A percentile compares a stretch with the other conserved stretches of the same genome.
Evolutionary conservation across 768 basidiomycete species (phyloP).

Genomic region (Podaxis sp.): DNA sequence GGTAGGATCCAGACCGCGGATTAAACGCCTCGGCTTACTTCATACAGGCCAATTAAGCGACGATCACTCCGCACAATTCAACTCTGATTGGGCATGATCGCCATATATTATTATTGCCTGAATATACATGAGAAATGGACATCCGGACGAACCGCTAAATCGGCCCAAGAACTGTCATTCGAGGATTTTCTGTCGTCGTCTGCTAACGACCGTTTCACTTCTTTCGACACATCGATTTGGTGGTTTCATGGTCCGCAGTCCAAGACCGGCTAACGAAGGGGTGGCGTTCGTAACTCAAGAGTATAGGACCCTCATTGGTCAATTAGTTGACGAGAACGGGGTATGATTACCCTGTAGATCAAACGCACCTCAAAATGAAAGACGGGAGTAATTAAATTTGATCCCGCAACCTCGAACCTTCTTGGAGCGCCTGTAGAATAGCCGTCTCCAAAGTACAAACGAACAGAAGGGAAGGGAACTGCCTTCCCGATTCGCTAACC

Average conservation of each 20-base stretch:
- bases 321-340: background rate
- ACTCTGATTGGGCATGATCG: background rate
- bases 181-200: background rate
- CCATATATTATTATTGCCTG: background rate
- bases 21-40: background rate
- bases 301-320: background rate
- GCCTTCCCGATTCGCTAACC: no score
- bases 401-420: no score
- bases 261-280: background rate
- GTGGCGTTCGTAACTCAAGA: background rate
- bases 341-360: no score
- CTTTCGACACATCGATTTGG: background rate
- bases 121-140: background rate
- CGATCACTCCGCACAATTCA: background rate
- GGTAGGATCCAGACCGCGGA: slow-evolving; percentile 6
- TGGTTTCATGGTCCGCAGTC: background rate
- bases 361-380: no score
- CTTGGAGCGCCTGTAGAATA: no score
- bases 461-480: no score
- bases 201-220: background rate
- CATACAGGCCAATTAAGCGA: background rate
- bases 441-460: background rate
- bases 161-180: background rate
- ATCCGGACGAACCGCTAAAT: background rate
- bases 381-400: no score